phyloP scores from a whole-genome alignment of 768 basidiomycete genomes.

The Boletus subparvulus region DNA sequence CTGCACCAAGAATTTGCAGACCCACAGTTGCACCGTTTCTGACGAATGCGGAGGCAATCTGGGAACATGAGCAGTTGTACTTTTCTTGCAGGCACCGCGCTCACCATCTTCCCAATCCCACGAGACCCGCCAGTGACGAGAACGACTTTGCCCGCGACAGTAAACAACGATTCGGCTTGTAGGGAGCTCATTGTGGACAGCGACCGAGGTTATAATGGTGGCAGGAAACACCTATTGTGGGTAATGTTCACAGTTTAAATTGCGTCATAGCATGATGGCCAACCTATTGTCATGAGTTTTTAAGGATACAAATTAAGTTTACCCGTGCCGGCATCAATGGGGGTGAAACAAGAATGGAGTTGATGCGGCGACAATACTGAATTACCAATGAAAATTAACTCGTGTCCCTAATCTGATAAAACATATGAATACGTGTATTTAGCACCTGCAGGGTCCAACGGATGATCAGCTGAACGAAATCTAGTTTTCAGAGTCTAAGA shows the following conservation, averaged over 20 bases:
- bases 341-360: neutral
- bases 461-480: conserved; percentile 4
- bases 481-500: conserved; percentile 32
- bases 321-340: conserved; percentile 9
- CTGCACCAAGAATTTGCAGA: neutral
- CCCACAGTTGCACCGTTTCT: conserved; percentile 57
- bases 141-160: conserved; percentile 53
- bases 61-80: conserved; percentile 10
- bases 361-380: conserved; percentile 3
- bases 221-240: neutral
- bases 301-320: conserved; percentile 11
- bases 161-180: conserved; percentile 41
- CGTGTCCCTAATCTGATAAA: conserved; percentile 23
- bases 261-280: neutral
- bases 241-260: neutral
- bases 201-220: neutral
- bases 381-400: conserved; percentile 24
- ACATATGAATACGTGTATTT: conserved; percentile 22
- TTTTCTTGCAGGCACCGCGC: conserved; percentile 9
- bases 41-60: conserved; percentile 67
- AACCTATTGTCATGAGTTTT: conserved; percentile 19
- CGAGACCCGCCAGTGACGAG: conserved; percentile 66
- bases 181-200: conserved; percentile 36
- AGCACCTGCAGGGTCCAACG: conserved; percentile 10
- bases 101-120: conserved; percentile 66